Base-by-base conservation (phyloP, 371 early-diverging fungal species). In the Circinella umbellata region DNA sequence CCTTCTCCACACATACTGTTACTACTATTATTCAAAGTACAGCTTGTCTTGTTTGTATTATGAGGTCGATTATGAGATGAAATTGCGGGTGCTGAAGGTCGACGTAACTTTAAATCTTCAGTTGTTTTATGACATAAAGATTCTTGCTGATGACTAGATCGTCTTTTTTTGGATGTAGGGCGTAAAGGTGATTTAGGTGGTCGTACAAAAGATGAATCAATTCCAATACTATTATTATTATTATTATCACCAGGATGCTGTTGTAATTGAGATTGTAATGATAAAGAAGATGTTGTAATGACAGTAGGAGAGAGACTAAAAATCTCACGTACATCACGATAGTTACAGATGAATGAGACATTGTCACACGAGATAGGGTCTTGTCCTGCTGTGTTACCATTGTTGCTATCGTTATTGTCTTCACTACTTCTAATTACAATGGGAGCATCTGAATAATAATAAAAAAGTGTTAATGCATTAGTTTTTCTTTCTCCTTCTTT, bases 131-230 rank as follows among this genome's bases (percentile, higher is more conserved):
- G 68, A 54, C 71, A 65, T 27, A 51, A 59, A 15, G 63, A 54
- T 4, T 53, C 62, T 14, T 68, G 63, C 11, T 60, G 63, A 35
- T 67, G 69, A 37, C n/a, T 42, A n/a, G n/a, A 27, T 46, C 66
- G 55, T 39, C 68, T 51, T 60, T 42, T 42, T 42, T 71, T 75
- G 42, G 64, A 46, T 8, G 68, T 37, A 10, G 70, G 60, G 11
- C 82, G 75, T 53, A 82, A 57, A 10, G 82, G 82, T 54, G 82
- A 82, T 68, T 78, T 82, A 0, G 82, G 82, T 5, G 82, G 82
- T 59, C 82, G 74, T 13, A 73, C 61, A 38, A 77, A 73, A 15
- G 77, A 70, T 8, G 51, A 5, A n/a, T 51, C 6, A 8, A n/a
- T 51, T 5, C 7, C 51, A 8, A 15, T n/a, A 51, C 5, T 6